phyloP scores from a whole-genome alignment of 306 rosid genomes.

The Betula pendula region DNA sequence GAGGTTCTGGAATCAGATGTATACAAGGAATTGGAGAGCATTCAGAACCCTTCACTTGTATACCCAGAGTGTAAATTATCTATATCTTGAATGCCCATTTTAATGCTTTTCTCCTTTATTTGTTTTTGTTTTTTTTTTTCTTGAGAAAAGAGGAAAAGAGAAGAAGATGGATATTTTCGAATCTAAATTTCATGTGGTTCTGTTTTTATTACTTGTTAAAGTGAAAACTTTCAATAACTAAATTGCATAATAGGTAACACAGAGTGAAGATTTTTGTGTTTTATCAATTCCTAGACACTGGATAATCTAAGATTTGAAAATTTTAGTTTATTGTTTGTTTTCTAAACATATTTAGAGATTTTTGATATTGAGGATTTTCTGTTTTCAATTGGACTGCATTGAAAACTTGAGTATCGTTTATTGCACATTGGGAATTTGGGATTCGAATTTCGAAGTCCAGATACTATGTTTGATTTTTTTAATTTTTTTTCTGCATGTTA shows the following conservation, averaged over 20 bases:
- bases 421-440: not conserved
- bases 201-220: not conserved
- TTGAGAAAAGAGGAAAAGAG: not conserved
- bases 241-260: not conserved
- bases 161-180: not conserved
- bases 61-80: conserved; percentile 62
- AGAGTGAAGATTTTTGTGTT: not conserved
- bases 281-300: not conserved
- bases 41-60: conserved; percentile 49
- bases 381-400: not conserved
- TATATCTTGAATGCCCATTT: conserved; percentile 11
- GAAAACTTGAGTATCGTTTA: not conserved
- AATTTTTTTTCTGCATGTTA: not conserved
- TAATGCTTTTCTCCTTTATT: not conserved
- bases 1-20: conserved; percentile 62
- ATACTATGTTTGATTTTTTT: not conserved
- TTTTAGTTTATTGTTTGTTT: not conserved
- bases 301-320: too few species aligned
- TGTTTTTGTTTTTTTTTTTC: not conserved
- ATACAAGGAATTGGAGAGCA: conserved; percentile 51
- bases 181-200: not conserved
- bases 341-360: not conserved
- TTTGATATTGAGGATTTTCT: not conserved
- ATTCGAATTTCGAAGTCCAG: not conserved
- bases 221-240: too few species aligned